Evolutionary conservation across 2,329 filamentous ascomycete genomes (phyloP), one percentile per base, ranked within the genome.

Genomic region (Simplicillium sp.): DNA sequence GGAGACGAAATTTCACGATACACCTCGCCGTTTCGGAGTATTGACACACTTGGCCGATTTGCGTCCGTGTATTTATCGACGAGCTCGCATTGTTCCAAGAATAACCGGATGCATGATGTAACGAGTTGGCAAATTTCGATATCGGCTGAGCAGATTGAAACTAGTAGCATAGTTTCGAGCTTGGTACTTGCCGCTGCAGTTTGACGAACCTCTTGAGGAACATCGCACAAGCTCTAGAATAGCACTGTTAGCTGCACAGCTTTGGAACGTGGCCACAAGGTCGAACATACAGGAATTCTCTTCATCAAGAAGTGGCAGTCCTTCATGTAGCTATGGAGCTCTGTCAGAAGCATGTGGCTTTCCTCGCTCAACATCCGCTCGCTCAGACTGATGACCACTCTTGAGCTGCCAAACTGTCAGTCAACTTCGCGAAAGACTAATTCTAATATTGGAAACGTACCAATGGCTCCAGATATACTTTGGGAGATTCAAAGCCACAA

Each of bases 91-190:
- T 82, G 78, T 40, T 82, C 72, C n/a, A 80, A 69, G 45, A 80
- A 75, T 1, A 79, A 59, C 4, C 69, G 69, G 40, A 83, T 75
- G 49, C 75, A 80, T 12, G 69, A 70, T 1, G 77, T 82, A 8
- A 81, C 77, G 12, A 78, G 61, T 48, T 80, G 78, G 50, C 80
- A 84, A 7, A 71, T 75, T 36, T 81, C 76, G 29, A 84, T 72
- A 44, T 81, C 76, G 7, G 77, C 68, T 13, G 79, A 82, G 52
- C 80, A 84, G 7, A 84, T 65, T 2, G 76, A 73, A 9, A 82
- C 70, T 5, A 84, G 59, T 33, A 84, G 68, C 1, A 77, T 65
- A 0, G 77, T 80, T 57, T 84, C 80, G 4, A 80, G 62, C 48
- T 71, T 77, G 7, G 67, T 70, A 4, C 67, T 69, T 12, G 73